Evolutionary conservation across 2,329 filamentous ascomycete species (phyloP).

Genomic region (Didymella arachidicola): DNA sequence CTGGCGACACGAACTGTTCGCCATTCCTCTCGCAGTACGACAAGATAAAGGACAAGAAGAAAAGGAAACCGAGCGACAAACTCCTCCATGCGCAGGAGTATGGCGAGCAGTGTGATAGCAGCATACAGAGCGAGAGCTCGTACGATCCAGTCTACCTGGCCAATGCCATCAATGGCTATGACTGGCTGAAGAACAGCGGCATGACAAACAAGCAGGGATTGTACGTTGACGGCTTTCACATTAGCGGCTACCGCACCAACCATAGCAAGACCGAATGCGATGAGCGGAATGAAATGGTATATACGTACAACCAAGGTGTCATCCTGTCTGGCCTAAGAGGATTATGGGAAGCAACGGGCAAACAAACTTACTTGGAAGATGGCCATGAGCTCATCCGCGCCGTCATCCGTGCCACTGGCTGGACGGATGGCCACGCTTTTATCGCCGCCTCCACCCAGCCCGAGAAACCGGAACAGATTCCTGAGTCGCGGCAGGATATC

Average conservation of each 20-base stretch:
- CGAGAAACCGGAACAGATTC: constrained; percentile 16
- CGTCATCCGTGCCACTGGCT: constrained; percentile 82
- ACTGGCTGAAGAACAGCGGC: constrained; percentile 78
- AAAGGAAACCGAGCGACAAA: constrained; percentile 7
- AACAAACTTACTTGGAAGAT: constrained; percentile 74
- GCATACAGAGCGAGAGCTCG: constrained; percentile 7
- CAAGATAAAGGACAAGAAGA: constrained; percentile 19
- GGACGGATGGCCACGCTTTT: constrained; percentile 53
- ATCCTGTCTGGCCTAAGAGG: constrained; percentile 81
- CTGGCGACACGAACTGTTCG: constrained; percentile 76
- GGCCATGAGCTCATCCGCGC: constrained; percentile 78
- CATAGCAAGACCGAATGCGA: constrained; percentile 76
- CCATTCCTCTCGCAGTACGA: constrained; percentile 64
- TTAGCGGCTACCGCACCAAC: constrained; percentile 67
- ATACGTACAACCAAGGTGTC: constrained; percentile 96
- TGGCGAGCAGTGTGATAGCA: constrained; percentile 23
- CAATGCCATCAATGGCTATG: constrained; percentile 79
- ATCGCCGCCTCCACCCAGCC: constrained; percentile 6
- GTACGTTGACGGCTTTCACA: constrained; percentile 89
- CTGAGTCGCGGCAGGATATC: not conserved
- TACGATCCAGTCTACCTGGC: constrained; percentile 71
- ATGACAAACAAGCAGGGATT: constrained; percentile 81
- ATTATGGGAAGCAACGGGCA: constrained; percentile 79
- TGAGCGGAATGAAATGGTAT: constrained; percentile 84
- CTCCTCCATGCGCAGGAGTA: constrained; percentile 11